phyloP scores from a whole-genome alignment of 228 moss, liverwort and hornwort genomes.

The Sphagnum fallax region DNA sequence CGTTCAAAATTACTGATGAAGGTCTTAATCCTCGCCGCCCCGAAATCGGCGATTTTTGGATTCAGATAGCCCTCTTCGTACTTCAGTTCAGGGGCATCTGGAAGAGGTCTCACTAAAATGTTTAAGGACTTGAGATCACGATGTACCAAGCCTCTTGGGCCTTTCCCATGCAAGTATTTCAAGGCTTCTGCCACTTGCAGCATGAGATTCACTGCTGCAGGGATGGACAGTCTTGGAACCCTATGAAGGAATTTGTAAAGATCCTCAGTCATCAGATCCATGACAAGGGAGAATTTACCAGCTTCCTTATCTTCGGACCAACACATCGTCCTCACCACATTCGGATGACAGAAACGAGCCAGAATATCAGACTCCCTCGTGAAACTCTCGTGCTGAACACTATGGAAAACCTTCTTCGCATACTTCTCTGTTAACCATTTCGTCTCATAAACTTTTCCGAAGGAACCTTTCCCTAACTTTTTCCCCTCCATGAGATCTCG shows the following conservation, averaged over 20 bases:
- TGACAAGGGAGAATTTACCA: background rate
- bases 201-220: constrained; percentile 16
- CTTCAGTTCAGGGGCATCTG: background rate
- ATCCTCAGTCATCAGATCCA: constrained; percentile 19
- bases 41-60: constrained; percentile 20
- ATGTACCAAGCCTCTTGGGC: constrained; percentile 9
- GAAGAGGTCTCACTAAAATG: constrained; percentile 1
- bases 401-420: constrained; percentile 7
- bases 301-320: background rate
- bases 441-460: constrained; percentile 5
- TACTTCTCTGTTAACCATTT: constrained; percentile 10
- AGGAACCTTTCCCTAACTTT: background rate
- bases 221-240: constrained; percentile 2
- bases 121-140: constrained; percentile 18
- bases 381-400: background rate
- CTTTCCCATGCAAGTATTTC: constrained; percentile 10
- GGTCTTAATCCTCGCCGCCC: constrained; percentile 7
- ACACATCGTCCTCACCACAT: constrained; percentile 9
- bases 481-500: background rate
- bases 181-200: constrained; percentile 23
- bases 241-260: background rate
- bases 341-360: constrained; percentile 11
- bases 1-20: background rate
- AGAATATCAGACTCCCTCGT: constrained; percentile 5
- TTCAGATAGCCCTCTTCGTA: background rate